Evolutionary conservation across 345 rosid genomes (phyloP).

Genomic region (Salix exigua): DNA sequence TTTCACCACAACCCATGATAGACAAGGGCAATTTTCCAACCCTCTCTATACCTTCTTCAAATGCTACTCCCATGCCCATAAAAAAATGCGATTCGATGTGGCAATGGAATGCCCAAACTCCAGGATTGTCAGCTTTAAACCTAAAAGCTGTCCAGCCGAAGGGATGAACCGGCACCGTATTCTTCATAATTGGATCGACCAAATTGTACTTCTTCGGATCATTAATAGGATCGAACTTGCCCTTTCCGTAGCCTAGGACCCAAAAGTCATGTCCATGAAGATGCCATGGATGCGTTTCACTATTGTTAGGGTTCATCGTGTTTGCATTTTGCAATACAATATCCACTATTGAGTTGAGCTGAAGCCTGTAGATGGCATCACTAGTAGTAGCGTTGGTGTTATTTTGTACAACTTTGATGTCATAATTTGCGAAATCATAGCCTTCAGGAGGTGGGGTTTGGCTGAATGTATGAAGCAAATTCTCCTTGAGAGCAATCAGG

Average conservation of each 20-base stretch:
- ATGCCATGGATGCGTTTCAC: slow-evolving; percentile 89
- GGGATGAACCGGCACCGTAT: slow-evolving; percentile 69
- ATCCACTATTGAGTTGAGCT: slow-evolving; percentile 58
- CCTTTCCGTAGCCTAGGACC: slow-evolving; percentile 65
- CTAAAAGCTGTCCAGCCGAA: slow-evolving; percentile 73
- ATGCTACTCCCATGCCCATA: slow-evolving; percentile 71
- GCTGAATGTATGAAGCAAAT: slow-evolving; percentile 32
- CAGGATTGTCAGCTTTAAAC: slow-evolving; percentile 61
- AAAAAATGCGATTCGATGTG: slow-evolving; percentile 67
- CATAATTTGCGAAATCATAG: slow-evolving; percentile 21
- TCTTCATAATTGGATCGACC: slow-evolving; percentile 68
- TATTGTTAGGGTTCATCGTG: slow-evolving; percentile 26
- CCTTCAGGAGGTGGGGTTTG: slow-evolving; percentile 45
- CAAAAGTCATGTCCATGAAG: slow-evolving; percentile 85
- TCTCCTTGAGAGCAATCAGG: slow-evolving; percentile 51
- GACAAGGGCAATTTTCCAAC: slow-evolving; percentile 51
- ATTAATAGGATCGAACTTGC: slow-evolving; percentile 45
- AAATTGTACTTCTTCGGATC: slow-evolving; percentile 51
- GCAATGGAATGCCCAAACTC: slow-evolving; percentile 71
- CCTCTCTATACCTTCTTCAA: slow-evolving; percentile 49
- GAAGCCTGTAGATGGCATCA: slow-evolving; percentile 42
- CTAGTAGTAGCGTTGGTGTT: slow-evolving; percentile 42
- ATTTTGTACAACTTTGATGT: not conserved
- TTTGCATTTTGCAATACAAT: slow-evolving; percentile 66
- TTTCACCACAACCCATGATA: slow-evolving; percentile 58